Evolutionary conservation across 441 rosid species (phyloP), one percentile per base, ranked within the genome.

Genomic region (Corymbia calophylla): DNA sequence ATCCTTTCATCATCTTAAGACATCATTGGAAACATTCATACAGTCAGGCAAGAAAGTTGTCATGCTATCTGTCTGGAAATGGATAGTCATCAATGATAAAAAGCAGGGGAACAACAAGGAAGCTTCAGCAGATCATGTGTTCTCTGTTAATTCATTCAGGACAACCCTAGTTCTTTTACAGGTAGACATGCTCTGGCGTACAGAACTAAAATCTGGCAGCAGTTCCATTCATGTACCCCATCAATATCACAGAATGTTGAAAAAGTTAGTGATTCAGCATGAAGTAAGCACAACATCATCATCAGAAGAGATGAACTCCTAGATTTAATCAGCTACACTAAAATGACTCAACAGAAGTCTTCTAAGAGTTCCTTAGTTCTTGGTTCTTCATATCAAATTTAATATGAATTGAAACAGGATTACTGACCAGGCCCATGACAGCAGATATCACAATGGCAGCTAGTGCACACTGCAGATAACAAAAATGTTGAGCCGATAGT

Each of bases 381-480:
- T 21, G 84, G 84, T 12, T 77, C 51, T 25, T 77, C 84, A 77
- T 23, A 39, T 77, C 68, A 55, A 35, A 86, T 55, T 54, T 53
- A 13, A 86, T 35, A 19, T 2, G 14, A 88, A 87, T 48, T 49
- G 27, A 81, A 53, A 87, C 53, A 32, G 25, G 64, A n/a, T 54
- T 77, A 91, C 98, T 95, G 91, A 97, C 99, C 97, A 97, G 94
- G 91, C 97, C 95, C 92, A 95, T 96, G 68, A 97, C 99, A 90
- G 99, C 99, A 89, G 99, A 95, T 88, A 95, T 92, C 31, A 98
- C 99, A 68, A 98, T 97, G 87, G 99, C 99, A 87, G 99, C 99
- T 91, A 98, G 93, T 90, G 95, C 96, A 93, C 99, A 98, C 99
- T 98, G 97, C 87, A 92, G 88, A 92, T 44, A 54, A 91, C 64